Evolutionary conservation across 2,329 filamentous ascomycete genomes (phyloP).

Genomic region (Emergomyces orientalis): DNA sequence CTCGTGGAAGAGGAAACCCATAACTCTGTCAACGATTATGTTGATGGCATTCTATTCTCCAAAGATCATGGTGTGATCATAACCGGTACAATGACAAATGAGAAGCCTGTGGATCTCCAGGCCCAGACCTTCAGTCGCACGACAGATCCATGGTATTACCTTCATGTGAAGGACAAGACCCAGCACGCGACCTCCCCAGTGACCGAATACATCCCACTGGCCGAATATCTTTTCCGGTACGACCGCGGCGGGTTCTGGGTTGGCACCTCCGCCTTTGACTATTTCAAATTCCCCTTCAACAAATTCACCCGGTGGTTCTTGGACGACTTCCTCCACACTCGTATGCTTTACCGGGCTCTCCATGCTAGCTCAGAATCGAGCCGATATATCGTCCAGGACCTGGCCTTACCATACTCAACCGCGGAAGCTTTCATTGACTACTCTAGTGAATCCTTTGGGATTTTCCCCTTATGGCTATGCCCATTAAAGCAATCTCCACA

Average conservation of each 20-base stretch:
- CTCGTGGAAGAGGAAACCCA: slow-evolving; percentile 40
- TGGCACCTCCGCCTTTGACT: slow-evolving; percentile 46
- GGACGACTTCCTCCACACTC: slow-evolving; percentile 50
- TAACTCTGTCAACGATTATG: slow-evolving; percentile 47
- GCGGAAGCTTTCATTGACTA: slow-evolving; percentile 44
- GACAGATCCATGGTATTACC: slow-evolving; percentile 63
- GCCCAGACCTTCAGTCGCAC: slow-evolving; percentile 47
- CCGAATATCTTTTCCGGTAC: slow-evolving; percentile 49
- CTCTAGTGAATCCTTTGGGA: slow-evolving; percentile 35
- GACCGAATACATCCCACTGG: slow-evolving; percentile 38
- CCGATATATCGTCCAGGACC: slow-evolving; percentile 51
- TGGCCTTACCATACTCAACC: slow-evolving; percentile 45
- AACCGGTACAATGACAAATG: slow-evolving; percentile 46
- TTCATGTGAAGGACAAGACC: slow-evolving; percentile 49
- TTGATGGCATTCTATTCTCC: slow-evolving; percentile 59
- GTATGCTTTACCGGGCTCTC: slow-evolving; percentile 51
- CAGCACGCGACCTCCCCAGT: slow-evolving; percentile 11
- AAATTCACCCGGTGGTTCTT: slow-evolving; percentile 47
- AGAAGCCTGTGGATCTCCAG: slow-evolving; percentile 24
- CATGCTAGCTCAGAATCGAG: slow-evolving; percentile 46
- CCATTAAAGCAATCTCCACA: slow-evolving; percentile 31
- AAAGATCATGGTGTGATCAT: slow-evolving; percentile 47
- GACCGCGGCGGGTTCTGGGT: slow-evolving; percentile 53
- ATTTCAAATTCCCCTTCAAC: slow-evolving; percentile 51
- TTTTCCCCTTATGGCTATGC: slow-evolving; percentile 53